Evolutionary conservation across 441 rosid species (phyloP), one percentile per base, ranked within the genome.

Genomic region (Adansonia gregorii): DNA sequence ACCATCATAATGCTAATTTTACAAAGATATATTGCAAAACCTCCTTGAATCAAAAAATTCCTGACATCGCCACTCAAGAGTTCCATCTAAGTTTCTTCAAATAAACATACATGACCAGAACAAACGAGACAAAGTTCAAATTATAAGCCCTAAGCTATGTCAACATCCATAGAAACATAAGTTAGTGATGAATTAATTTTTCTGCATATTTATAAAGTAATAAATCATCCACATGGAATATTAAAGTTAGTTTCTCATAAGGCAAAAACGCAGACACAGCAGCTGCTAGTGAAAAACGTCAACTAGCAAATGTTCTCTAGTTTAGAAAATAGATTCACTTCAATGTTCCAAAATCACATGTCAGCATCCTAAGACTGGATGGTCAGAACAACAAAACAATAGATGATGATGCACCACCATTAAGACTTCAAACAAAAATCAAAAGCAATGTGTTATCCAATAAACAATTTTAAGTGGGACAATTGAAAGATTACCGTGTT

Each of bases 11-110:
- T 70, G 60, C 73, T 49, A 70, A 69, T 67, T 67, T 67, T 68
- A 14, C 14, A 14, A 24, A 31, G 35, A 51, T 8, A 17, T 27
- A 49, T 31, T 27, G 15, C 0, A 31, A 69, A 49, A 51, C 45
- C 61, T 27, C 46, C 15, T 5, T 52, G 22, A 15, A 51, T 43
- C 20, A 41, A 67, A 43, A 45, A 10, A 10, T 59, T 67, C 51
- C 52, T 67, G 6, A 67, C n/a, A 67, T 31, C 35, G 12, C 49
- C n/a, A 19, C 35, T 43, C 54, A 43, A 67, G 27, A 45, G 15
- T 66, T 66, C 70, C 70, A 66, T 41, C 51, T 66, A 63, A 27
- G 45, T 63, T 66, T 64, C 22, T 41, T 67, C 8, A 43, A 27
- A 17, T 67, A 67, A 64, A 39, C 1, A 65, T 65, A 65, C 11